Evolutionary conservation across 2,329 filamentous ascomycete genomes (phyloP).

Genomic region (Fonsecaea erecta): DNA sequence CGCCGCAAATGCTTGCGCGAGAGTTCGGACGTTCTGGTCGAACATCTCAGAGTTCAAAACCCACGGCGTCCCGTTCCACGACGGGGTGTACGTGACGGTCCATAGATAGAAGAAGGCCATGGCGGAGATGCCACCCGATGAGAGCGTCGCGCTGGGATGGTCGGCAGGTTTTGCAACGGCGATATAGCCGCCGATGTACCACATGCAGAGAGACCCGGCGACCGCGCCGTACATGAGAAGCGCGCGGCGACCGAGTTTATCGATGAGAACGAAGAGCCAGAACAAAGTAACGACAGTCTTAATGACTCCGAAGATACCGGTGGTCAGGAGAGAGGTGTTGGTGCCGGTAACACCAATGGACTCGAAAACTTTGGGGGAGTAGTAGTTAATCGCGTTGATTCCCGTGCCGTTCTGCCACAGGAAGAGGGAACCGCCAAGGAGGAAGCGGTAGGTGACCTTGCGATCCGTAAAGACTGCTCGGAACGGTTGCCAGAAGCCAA

Average conservation of each 20-base stretch:
- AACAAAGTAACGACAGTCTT: constrained; percentile 71
- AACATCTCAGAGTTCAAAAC: constrained; percentile 70
- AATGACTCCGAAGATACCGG: constrained; percentile 76
- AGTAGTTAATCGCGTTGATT: constrained; percentile 76
- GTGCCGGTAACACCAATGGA: constrained; percentile 66
- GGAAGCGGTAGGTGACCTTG: constrained; percentile 71
- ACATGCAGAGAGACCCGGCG: constrained; percentile 68
- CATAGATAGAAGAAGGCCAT: constrained; percentile 73
- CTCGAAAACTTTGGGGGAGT: constrained; percentile 70
- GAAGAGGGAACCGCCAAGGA: constrained; percentile 75
- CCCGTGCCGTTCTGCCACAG: constrained; percentile 78
- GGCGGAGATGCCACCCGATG: constrained; percentile 61
- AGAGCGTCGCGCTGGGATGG: constrained; percentile 45
- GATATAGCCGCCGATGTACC: constrained; percentile 67
- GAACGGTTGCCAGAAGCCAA: constrained; percentile 78
- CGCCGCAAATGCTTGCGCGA: constrained; percentile 73
- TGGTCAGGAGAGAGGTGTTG: constrained; percentile 67
- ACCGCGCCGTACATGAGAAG: constrained; percentile 69
- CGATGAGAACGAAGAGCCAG: constrained; percentile 72
- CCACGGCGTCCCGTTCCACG: constrained; percentile 77
- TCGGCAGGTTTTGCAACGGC: constrained; percentile 48
- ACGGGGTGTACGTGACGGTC: constrained; percentile 73
- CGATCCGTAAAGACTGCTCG: constrained; percentile 58
- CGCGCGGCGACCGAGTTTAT: constrained; percentile 65
- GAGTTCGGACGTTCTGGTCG: constrained; percentile 68